Evolutionary conservation across 1,284 basidiomycete genomes (phyloP), one percentile per base, ranked within the genome.

Genomic region (Rugosomyces carneus): DNA sequence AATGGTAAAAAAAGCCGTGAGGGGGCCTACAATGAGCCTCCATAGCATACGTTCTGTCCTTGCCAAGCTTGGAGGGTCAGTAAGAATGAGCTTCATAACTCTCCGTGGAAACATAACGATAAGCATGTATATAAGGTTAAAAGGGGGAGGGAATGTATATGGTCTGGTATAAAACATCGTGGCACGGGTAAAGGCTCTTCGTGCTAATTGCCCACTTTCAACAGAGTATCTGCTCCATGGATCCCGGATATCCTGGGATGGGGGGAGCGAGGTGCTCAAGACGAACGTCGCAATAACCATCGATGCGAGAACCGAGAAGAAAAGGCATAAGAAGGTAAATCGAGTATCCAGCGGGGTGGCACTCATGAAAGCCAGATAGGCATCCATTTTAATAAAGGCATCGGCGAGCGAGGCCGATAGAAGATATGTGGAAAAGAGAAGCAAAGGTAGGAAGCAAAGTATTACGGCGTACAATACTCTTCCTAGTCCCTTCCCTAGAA

Each of bases 211-310:
- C 5, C 76, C 77, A 24, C 75, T 61, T 1, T 56, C 47, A 23
- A 45, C 39, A 1, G 76, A 71, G 56, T 74, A 80, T 19, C 63
- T 61, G 52, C 80, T 75, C 78, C 78, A 81, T 11, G 53, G 50
- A 41, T 44, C 48, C 21, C 34, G 7, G 13, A 42, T 20, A 21
- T 48, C 37, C 20, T 23, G 45, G 21, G 40, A 21, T 42, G 36
- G 40, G 40, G 38, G 53, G 42, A 47, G 51, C 24, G 53, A 37
- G 39, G 53, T 51, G 8, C 62, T 57, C 9, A 70, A 56, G 31
- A 68, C 55, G 40, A 62, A 59, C 2, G 69, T 54, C 1, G 67
- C 68, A 35, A 61, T 49, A 19, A 65, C 45, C 24, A 71, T 47
- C 13, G 70, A 50, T n/a, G 69, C 45, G n/a, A 70, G 19, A 3